These are phyloP conservation scores for Tetracladium marchalianum DNA, from an alignment of 495 filamentous ascomycete genomes.

Conservation along the genomic window DNA sequence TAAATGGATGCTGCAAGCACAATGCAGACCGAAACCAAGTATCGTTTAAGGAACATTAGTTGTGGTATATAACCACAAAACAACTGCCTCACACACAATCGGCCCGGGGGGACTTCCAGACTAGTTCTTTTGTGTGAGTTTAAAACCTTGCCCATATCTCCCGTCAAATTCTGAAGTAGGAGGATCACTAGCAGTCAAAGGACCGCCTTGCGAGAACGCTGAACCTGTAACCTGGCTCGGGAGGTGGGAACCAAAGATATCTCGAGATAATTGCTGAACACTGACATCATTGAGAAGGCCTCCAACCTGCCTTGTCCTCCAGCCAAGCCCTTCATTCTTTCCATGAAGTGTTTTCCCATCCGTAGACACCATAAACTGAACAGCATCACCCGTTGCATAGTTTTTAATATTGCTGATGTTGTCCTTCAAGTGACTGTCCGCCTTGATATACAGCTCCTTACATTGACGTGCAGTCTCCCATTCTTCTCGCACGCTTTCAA, in stretches of 20 bases:
- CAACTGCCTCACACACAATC: too few relatives aligned
- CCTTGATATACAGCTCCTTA: slow-evolving; percentile 29
- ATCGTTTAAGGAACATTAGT: too few relatives aligned
- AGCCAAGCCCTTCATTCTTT: slow-evolving; percentile 29
- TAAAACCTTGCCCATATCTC: slow-evolving; percentile 27
- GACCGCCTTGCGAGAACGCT: slow-evolving; percentile 9
- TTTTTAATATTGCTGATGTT: slow-evolving; percentile 28
- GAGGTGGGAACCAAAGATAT: slow-evolving; percentile 22
- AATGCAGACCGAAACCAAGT: too few relatives aligned
- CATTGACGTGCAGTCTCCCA: slow-evolving; percentile 30
- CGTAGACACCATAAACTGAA: slow-evolving; percentile 35
- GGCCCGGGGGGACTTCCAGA: too few relatives aligned
- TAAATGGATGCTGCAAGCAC: too few relatives aligned
- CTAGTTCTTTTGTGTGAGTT: slow-evolving; percentile 16
- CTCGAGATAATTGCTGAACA: slow-evolving; percentile 29
- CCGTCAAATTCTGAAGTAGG: slow-evolving; percentile 22
- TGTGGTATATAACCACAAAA: too few relatives aligned
- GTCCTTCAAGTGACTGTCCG: slow-evolving; percentile 24
- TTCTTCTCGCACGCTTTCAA: slow-evolving; percentile 27
- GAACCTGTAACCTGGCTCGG: slow-evolving; percentile 7
- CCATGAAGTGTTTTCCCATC: slow-evolving; percentile 27
- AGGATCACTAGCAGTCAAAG: slow-evolving; percentile 6
- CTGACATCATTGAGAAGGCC: slow-evolving; percentile 27
- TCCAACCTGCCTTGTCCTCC: slow-evolving; percentile 32
- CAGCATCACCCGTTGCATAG: slow-evolving; percentile 27